Conservation (phyloP, 2,329 filamentous ascomycete genomes). For the Diaporthe australafricana region DNA sequence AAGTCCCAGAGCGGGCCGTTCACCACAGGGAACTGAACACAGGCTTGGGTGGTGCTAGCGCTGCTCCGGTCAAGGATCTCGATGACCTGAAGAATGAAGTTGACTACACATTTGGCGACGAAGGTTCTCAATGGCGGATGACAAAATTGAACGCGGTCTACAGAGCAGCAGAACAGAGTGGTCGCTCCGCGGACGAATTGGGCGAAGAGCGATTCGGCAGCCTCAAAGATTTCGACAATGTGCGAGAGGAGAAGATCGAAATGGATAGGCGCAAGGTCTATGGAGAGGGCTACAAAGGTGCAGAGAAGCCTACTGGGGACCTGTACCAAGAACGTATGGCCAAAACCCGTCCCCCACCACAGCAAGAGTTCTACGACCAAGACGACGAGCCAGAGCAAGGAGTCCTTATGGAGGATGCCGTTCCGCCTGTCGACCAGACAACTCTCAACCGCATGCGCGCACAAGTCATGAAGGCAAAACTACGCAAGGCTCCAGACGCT, state of each 20-base stretch:
- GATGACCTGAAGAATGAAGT: constrained; percentile 71
- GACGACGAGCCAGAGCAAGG: constrained; percentile 62
- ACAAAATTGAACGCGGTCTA: constrained; percentile 92
- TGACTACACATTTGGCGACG: constrained; percentile 88
- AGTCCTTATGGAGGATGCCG: constrained; percentile 64
- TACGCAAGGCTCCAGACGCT: constrained; percentile 81
- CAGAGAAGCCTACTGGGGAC: constrained; percentile 89
- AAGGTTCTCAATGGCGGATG: constrained; percentile 95
- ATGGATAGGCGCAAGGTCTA: constrained; percentile 85
- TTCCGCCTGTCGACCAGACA: constrained; percentile 76
- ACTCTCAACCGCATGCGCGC: constrained; percentile 90
- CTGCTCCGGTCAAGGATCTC: constrained; percentile 62
- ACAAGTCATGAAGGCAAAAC: constrained; percentile 94
- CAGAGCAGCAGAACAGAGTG: constrained; percentile 78
- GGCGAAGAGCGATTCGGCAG: constrained; percentile 85
- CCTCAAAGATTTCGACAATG: constrained; percentile 88
- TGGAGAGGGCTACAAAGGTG: constrained; percentile 84
- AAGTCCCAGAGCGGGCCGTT: constrained; percentile 76
- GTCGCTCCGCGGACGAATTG: constrained; percentile 81
- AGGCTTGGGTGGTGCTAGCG: constrained; percentile 52
- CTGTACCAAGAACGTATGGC: constrained; percentile 82
- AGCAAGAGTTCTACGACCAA: constrained; percentile 47
- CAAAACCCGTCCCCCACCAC: constrained; percentile 57
- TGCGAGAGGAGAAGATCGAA: constrained; percentile 92
- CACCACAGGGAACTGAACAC: constrained; percentile 86